Percentiles rank a stretch among this genome's conserved stretches.
phyloP scores from a whole-genome alignment of 441 rosid genomes.

The Kokia cookei region DNA sequence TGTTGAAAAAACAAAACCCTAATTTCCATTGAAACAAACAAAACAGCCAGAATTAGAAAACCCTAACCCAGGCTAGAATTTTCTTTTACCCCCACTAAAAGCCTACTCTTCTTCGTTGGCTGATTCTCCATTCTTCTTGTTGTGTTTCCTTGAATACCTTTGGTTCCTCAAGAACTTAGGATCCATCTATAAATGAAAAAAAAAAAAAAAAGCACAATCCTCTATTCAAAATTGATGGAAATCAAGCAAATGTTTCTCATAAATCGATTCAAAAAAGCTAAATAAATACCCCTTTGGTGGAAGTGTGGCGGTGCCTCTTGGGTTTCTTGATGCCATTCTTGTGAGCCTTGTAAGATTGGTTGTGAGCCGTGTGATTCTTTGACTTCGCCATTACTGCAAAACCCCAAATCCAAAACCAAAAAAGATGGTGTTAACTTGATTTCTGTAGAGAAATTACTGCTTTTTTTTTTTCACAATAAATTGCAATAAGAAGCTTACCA shows the following conservation, averaged over 20 bases:
- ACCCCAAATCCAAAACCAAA: neutral
- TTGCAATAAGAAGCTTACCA: neutral
- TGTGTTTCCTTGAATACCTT: conserved; percentile 99
- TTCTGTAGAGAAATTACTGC: neutral
- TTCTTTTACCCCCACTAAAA: neutral
- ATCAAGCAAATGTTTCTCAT: neutral
- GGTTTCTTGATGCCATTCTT: conserved; percentile 98
- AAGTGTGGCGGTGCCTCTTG: conserved; percentile 83
- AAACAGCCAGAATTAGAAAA: conserved; percentile 1
- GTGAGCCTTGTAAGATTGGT: conserved; percentile 95
- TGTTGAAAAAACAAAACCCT: neutral
- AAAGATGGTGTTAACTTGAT: neutral
- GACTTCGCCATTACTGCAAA: conserved; percentile 89
- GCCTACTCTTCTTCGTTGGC: conserved; percentile 53
- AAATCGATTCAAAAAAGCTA: neutral
- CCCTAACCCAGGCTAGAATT: neutral
- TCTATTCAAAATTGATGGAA: neutral
- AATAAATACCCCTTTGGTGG: conserved; percentile 77
- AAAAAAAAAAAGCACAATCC: neutral
- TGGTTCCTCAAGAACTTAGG: conserved; percentile 98
- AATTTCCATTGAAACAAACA: neutral
- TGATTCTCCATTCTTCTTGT: conserved; percentile 54
- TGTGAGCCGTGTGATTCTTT: conserved; percentile 98
- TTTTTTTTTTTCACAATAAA: no score
- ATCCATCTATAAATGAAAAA: conserved; percentile 54